Evolutionary conservation across 2,329 filamentous ascomycete genomes (phyloP), one percentile per base, ranked within the genome.

Genomic region (Myriosclerotinia duriaeana): DNA sequence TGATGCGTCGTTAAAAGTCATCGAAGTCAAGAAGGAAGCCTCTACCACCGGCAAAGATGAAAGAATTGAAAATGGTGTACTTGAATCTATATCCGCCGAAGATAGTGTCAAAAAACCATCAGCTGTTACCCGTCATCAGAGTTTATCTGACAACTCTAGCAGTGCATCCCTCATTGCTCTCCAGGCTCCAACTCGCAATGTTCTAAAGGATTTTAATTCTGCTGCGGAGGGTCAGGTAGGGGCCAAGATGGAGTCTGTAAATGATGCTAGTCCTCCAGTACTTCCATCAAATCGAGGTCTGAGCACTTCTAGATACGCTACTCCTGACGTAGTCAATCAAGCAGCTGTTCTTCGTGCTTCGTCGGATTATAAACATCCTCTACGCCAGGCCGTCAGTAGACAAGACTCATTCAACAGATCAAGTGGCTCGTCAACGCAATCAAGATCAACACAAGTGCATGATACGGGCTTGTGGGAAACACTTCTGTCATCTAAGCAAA

Each of bases 221-320:
- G n/a, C 14, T 22, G 34, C n/a, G 8, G 44, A 50, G 44, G 50
- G 46, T 14, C 5, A 38, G 9, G 7, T 7, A 26, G 30, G 22
- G n/a, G 4, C 46, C 20, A 65, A 65, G 55, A 22, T 6, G 7
- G 48, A 38, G 20, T 15, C 26, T 53, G 7, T n/a, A 22, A 26
- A 26, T 7, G 55, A 46, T 17, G n/a, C n/a, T 15, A 14, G 15
- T 53, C 20, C 20, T 36, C 38, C 26, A 3, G n/a, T 9, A 12
- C 26, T 54, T 26, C 55, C 38, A 30, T 40, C 22, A 12, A 61
- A 61, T n/a, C n/a, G 46, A 53, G 64, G 26, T 44, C 46, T 61
- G 14, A 26, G 55, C 26, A 53, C 55, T 53, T 61, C 48, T 7
- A 66, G 22, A 14, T 53, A 53, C 11, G 38, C 64, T 20, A 42